phyloP scores from a whole-genome alignment of 768 basidiomycete species.

The Suillus subaureus region DNA sequence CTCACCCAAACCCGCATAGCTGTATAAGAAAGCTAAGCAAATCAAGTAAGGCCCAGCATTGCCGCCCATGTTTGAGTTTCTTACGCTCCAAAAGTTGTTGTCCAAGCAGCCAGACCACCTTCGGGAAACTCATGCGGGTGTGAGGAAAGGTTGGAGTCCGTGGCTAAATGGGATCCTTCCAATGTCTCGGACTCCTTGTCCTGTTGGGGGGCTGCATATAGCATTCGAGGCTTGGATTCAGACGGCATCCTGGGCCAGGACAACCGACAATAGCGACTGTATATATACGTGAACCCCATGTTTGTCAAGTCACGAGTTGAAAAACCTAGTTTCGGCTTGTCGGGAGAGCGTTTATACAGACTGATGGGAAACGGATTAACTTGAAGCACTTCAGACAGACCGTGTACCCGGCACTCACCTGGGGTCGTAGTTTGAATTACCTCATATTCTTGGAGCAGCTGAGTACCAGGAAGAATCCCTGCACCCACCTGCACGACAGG shows the following conservation, averaged over 20 bases:
- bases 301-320: background rate
- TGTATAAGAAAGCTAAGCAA: conserved; percentile 38
- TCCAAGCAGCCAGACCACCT: conserved; percentile 33
- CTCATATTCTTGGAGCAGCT: background rate
- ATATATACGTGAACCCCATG: background rate
- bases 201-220: background rate
- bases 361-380: background rate
- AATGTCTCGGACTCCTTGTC: background rate
- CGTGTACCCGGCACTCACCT: background rate
- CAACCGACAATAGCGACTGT: background rate
- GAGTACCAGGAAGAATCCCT: background rate
- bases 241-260: background rate
- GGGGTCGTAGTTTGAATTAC: background rate
- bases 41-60: background rate
- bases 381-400: background rate
- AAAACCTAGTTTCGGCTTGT: background rate
- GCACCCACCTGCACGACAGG: background rate
- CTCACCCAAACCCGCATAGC: conserved; percentile 39
- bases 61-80: background rate
- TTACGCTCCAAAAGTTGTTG: conserved; percentile 33
- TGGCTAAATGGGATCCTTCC: background rate
- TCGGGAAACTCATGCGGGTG: conserved; percentile 23
- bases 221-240: background rate
- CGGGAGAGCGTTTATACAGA: background rate
- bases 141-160: background rate